Evolutionary conservation across 441 rosid species (phyloP).

Genomic region (Codiaeum variegatum): DNA sequence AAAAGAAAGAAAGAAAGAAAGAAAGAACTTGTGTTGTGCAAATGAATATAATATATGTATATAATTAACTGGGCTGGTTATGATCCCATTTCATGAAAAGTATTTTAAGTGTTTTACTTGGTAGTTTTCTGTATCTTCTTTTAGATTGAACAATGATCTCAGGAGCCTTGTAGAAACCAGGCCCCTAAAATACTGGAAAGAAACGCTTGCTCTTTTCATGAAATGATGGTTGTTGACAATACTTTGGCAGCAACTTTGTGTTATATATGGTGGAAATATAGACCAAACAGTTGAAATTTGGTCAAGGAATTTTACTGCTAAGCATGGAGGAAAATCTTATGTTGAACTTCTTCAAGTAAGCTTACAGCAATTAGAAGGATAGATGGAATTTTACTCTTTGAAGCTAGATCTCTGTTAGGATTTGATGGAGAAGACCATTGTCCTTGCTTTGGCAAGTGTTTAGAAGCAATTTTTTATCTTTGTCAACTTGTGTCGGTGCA

Average conservation of each 20-base stretch:
- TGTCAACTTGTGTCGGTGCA: no score
- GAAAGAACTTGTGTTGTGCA: no score
- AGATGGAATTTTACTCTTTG: slow-evolving; percentile 4
- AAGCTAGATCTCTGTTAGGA: slow-evolving; percentile 50
- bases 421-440: slow-evolving; percentile 99
- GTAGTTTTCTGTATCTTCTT: slow-evolving; percentile 24
- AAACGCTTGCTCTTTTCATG: slow-evolving; percentile 91
- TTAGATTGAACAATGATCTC: slow-evolving; percentile 89
- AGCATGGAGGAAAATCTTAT: slow-evolving; percentile 67
- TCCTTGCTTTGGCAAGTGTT: slow-evolving; percentile 93
- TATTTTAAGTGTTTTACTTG: neutral
- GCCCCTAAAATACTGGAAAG: slow-evolving; percentile 92
- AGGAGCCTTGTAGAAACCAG: slow-evolving; percentile 66
- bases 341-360: slow-evolving; percentile 89
- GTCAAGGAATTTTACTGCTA: slow-evolving; percentile 76
- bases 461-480: slow-evolving; percentile 80
- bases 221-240: slow-evolving; percentile 68
- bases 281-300: slow-evolving; percentile 97
- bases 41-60: neutral
- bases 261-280: slow-evolving; percentile 92
- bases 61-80: neutral
- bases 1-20: no score
- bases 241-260: slow-evolving; percentile 91
- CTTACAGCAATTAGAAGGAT: slow-evolving; percentile 22
- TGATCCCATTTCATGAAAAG: neutral